phyloP scores from a whole-genome alignment of 768 basidiomycete genomes.

The Aureoboletus auriporus region DNA sequence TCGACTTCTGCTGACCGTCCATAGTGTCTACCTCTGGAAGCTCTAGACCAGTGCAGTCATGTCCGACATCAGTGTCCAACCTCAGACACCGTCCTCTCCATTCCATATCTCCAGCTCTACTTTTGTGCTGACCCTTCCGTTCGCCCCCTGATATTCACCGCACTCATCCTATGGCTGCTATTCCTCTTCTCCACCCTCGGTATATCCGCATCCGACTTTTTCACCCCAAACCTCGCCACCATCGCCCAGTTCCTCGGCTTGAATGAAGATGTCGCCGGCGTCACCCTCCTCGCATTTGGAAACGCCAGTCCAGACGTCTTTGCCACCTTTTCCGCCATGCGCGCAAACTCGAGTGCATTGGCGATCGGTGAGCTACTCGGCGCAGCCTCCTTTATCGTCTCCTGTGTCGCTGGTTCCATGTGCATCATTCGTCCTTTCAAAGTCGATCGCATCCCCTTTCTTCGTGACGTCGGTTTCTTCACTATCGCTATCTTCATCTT shows the following conservation, averaged over 20 bases:
- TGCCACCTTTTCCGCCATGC: constrained; percentile 92
- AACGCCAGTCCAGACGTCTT: constrained; percentile 97
- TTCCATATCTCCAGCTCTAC: constrained; percentile 66
- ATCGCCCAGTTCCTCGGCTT: constrained; percentile 82
- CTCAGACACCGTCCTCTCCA: constrained; percentile 61
- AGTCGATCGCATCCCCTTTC: constrained; percentile 74
- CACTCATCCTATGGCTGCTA: constrained; percentile 70
- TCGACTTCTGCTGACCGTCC: neutral
- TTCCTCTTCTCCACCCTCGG: constrained; percentile 97
- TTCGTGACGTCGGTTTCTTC: constrained; percentile 95
- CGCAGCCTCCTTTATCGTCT: constrained; percentile 93
- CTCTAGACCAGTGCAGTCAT: constrained; percentile 58
- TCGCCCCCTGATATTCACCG: constrained; percentile 59
- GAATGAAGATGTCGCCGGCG: constrained; percentile 91
- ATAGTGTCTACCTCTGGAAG: constrained; percentile 66
- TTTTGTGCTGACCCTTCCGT: constrained; percentile 58
- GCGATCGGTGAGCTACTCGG: constrained; percentile 95
- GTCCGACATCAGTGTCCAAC: constrained; percentile 54
- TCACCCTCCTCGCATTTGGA: constrained; percentile 95
- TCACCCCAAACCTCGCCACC: constrained; percentile 92
- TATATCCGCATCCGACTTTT: constrained; percentile 94
- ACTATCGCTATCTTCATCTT: constrained; percentile 76
- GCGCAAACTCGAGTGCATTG: constrained; percentile 75
- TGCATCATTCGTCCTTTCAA: constrained; percentile 94
- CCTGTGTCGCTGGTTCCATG: constrained; percentile 97